Evolutionary conservation across 257 asterid species (phyloP).

Genomic region (Salvia splendens): DNA sequence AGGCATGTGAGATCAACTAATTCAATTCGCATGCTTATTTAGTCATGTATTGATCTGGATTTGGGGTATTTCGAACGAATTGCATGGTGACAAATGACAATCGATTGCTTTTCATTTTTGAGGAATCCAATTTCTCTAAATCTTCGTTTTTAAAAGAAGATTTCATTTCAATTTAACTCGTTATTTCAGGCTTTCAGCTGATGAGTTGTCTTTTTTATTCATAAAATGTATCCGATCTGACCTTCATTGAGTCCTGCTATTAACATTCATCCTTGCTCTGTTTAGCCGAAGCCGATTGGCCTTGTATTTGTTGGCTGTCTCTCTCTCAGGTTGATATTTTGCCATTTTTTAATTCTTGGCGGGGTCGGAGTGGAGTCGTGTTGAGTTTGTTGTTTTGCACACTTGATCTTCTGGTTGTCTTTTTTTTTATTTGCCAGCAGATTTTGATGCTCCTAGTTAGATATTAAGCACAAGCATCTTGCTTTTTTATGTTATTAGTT

Average conservation of each 20-base stretch:
- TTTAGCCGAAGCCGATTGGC: constrained; percentile 1
- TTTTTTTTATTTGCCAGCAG: constrained; percentile 38
- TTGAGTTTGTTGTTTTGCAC: constrained; percentile 24
- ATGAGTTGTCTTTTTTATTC: not conserved
- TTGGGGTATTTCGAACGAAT: constrained; percentile 2
- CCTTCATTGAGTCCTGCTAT: constrained; percentile 16
- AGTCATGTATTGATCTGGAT: constrained; percentile 30
- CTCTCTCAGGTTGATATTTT: constrained; percentile 4
- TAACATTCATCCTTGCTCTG: not conserved
- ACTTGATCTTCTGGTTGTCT: constrained; percentile 32
- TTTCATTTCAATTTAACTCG: not conserved
- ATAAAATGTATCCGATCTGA: not conserved
- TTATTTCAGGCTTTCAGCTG: not conserved
- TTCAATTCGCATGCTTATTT: not conserved
- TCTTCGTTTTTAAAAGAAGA: not conserved
- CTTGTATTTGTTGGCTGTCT: constrained; percentile 9
- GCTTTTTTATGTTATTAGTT: constrained; percentile 10
- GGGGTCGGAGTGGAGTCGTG: constrained; percentile 16
- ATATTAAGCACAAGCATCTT: constrained; percentile 19
- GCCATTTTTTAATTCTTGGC: not conserved
- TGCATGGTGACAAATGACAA: constrained; percentile 35
- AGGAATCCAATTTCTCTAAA: constrained; percentile 7
- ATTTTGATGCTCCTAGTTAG: constrained; percentile 25
- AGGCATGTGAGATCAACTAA: constrained; percentile 20
- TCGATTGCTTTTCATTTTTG: constrained; percentile 19